Evolutionary conservation across 2,329 filamentous ascomycete genomes (phyloP).

Genomic region (Cryphonectria japonica): DNA sequence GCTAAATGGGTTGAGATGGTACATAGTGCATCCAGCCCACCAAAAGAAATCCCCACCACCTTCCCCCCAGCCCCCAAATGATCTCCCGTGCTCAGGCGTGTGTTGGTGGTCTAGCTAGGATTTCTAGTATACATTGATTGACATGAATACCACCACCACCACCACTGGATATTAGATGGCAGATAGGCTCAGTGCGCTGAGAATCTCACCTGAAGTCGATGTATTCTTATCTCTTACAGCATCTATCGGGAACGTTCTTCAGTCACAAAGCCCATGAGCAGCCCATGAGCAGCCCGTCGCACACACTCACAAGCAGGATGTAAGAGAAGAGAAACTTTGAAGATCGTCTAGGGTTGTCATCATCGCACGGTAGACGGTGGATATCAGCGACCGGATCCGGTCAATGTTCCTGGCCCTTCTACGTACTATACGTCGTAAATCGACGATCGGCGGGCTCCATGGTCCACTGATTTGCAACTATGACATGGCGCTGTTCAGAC

Average conservation of each 20-base stretch:
- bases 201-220: too few relatives aligned
- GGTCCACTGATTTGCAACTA: not conserved
- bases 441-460: not conserved
- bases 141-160: too few relatives aligned
- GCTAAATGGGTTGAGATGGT: not conserved
- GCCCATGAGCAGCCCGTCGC: not conserved
- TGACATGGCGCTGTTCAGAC: too few relatives aligned
- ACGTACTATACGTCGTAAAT: not conserved
- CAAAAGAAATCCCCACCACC: not conserved
- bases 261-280: not conserved
- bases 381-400: not conserved
- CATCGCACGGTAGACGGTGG: not conserved
- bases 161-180: too few relatives aligned
- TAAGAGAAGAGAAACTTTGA: not conserved
- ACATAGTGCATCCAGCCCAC: not conserved
- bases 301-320: not conserved
- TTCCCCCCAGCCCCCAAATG: not conserved
- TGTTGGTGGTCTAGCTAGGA: too few relatives aligned
- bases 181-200: too few relatives aligned
- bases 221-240: not conserved
- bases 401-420: not conserved
- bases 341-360: not conserved
- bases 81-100: too few relatives aligned
- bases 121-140: too few relatives aligned
- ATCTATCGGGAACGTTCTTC: not conserved